Conservation (phyloP, 148 eudicot genomes). For the Vaccinium vitisidaea region DNA sequence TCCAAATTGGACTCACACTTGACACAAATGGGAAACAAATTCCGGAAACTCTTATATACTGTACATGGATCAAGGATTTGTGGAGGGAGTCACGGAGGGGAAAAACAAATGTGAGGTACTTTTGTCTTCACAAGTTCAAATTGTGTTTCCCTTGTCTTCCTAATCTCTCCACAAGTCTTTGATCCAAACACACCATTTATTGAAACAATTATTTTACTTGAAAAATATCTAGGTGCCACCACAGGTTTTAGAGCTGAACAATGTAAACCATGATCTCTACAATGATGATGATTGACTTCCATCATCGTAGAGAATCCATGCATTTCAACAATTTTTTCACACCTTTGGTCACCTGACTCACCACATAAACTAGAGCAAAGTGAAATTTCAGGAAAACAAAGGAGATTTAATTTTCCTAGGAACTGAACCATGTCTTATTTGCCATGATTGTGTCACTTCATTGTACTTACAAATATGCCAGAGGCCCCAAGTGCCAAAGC, state of each 20-base stretch:
- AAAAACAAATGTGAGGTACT: background rate
- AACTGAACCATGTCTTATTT: background rate
- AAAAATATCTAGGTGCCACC: background rate
- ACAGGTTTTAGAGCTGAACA: background rate
- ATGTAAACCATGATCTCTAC: background rate
- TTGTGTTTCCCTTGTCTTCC: background rate
- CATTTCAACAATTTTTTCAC: background rate
- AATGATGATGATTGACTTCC: background rate
- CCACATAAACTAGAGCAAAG: background rate
- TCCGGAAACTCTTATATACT: background rate
- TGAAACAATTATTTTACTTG: background rate
- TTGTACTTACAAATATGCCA: slow-evolving; percentile 83
- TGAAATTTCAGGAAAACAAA: background rate
- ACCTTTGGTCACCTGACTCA: background rate
- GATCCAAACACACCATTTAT: background rate
- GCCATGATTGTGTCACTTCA: background rate
- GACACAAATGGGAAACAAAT: background rate
- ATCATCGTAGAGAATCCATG: background rate
- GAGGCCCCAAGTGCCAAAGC: slow-evolving; percentile 96
- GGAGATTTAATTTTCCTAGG: background rate
- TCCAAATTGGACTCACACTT: background rate
- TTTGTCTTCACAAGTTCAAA: background rate
- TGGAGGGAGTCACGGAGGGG: background rate
- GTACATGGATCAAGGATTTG: background rate
- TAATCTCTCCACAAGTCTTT: background rate